Conservation (phyloP, 1,139 yeast species). For the Schwanniomyces etchellsii region DNA sequence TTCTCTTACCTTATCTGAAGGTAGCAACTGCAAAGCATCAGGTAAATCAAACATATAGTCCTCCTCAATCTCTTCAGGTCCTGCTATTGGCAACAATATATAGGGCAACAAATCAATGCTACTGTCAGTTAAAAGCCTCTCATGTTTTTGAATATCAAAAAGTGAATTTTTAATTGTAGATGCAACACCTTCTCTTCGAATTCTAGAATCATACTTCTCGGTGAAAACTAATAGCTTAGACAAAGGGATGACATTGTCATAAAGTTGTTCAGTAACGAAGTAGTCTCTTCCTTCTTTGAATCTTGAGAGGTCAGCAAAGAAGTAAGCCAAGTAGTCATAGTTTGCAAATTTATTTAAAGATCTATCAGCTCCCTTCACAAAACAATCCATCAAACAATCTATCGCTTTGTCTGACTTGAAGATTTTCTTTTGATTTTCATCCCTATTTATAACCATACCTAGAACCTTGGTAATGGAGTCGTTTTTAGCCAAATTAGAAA, state of each 20-base stretch:
- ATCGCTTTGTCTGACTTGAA: slow-evolving; percentile 59
- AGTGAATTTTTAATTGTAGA: slow-evolving; percentile 86
- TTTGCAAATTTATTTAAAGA: slow-evolving; percentile 65
- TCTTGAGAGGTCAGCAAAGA: slow-evolving; percentile 87
- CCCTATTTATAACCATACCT: slow-evolving; percentile 35
- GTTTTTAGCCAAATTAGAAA: slow-evolving; percentile 80
- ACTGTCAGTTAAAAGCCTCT: slow-evolving; percentile 51
- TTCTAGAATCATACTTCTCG: slow-evolving; percentile 68
- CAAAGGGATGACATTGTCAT: slow-evolving; percentile 76
- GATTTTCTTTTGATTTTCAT: slow-evolving; percentile 24
- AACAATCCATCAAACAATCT: slow-evolving; percentile 85
- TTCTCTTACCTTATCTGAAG: slow-evolving; percentile 74
- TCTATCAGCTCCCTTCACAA: slow-evolving; percentile 79
- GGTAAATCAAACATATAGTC: slow-evolving; percentile 89
- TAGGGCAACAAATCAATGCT: slow-evolving; percentile 75
- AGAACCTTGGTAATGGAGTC: slow-evolving; percentile 57
- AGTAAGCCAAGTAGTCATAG: slow-evolving; percentile 79
- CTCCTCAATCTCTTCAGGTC: slow-evolving; percentile 71
- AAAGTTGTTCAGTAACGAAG: slow-evolving; percentile 63
- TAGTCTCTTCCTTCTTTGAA: slow-evolving; percentile 65
- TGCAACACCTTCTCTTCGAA: slow-evolving; percentile 89
- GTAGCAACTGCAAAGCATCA: slow-evolving; percentile 77
- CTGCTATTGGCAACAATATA: slow-evolving; percentile 76
- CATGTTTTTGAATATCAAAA: slow-evolving; percentile 73
- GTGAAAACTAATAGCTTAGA: slow-evolving; percentile 80